These are phyloP conservation scores for Mycena pura DNA, from an alignment of 768 basidiomycete genomes.

Conservation along the genomic window DNA sequence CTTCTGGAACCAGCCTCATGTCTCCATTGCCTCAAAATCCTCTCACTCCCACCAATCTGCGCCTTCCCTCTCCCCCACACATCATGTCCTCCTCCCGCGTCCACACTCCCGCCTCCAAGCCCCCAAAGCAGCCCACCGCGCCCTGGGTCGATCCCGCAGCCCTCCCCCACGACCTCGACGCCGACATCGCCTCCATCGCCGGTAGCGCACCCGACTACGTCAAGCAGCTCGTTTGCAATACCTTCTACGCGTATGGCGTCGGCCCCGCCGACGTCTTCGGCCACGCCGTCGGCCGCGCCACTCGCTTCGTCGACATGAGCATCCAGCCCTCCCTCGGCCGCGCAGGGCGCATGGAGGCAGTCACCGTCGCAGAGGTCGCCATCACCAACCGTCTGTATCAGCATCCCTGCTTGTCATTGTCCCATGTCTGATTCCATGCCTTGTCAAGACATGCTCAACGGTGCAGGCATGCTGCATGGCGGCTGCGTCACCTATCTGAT, in stretches of 20 bases:
- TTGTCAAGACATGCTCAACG: constrained; percentile 71
- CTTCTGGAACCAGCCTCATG: too few relatives aligned
- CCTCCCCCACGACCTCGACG: constrained; percentile 65
- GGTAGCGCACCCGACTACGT: constrained; percentile 69
- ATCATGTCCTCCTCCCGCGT: not conserved
- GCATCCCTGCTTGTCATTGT: too few relatives aligned
- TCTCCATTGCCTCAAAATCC: too few relatives aligned
- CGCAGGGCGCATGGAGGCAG: constrained; percentile 63
- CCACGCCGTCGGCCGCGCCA: constrained; percentile 62
- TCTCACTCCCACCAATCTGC: not conserved
- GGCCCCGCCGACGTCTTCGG: constrained; percentile 66
- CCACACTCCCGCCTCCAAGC: not conserved
- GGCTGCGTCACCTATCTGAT: constrained; percentile 76
- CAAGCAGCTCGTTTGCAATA: constrained; percentile 73
- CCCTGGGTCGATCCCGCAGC: constrained; percentile 72
- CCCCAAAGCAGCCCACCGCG: not conserved
- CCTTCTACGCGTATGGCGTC: constrained; percentile 74
- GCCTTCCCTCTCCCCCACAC: not conserved
- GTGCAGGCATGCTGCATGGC: constrained; percentile 79
- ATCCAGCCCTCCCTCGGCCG: constrained; percentile 53
- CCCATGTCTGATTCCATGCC: not conserved
- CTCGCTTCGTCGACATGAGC: constrained; percentile 67
- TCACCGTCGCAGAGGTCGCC: constrained; percentile 65
- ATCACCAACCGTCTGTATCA: constrained; percentile 64
- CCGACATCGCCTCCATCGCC: constrained; percentile 60